phyloP scores from a whole-genome alignment of 495 filamentous ascomycete genomes.

The Tuber borchii region DNA sequence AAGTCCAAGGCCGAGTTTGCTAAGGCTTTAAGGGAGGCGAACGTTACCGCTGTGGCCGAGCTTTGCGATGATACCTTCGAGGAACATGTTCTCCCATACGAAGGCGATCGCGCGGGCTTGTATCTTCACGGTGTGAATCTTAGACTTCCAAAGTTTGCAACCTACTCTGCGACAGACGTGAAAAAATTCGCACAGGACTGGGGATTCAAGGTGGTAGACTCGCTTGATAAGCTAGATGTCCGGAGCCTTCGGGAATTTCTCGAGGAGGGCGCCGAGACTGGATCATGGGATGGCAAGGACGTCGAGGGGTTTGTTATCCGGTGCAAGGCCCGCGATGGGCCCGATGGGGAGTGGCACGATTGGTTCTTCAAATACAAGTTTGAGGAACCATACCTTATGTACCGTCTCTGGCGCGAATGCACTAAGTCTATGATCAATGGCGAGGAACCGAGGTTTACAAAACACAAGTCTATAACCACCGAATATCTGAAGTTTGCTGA shows the following conservation, averaged over 20 bases:
- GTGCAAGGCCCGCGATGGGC: conserved; percentile 60
- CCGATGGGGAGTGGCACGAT: conserved; percentile 55
- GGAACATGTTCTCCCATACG: conserved; percentile 91
- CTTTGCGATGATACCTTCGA: conserved; percentile 94
- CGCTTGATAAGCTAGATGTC: conserved; percentile 53
- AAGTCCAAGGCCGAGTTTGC: conserved; percentile 73
- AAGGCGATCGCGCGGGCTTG: conserved; percentile 73
- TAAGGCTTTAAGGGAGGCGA: conserved; percentile 64
- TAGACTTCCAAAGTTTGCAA: conserved; percentile 82
- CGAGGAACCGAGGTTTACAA: conserved; percentile 65
- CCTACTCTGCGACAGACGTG: conserved; percentile 68
- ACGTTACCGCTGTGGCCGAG: conserved; percentile 89
- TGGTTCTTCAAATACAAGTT: conserved; percentile 99
- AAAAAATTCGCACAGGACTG: conserved; percentile 84
- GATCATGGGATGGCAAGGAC: conserved; percentile 78
- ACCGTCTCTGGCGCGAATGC: conserved; percentile 94
- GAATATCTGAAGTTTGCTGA: conserved; percentile 81
- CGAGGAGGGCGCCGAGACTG: conserved; percentile 61
- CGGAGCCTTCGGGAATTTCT: conserved; percentile 64
- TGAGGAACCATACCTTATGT: conserved; percentile 97
- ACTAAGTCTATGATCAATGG: conserved; percentile 83
- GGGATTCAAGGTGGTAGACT: conserved; percentile 87
- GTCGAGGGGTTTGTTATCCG: conserved; percentile 96
- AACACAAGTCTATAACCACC: conserved; percentile 83
- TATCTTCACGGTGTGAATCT: conserved; percentile 95